These are phyloP conservation scores for Penicillium decumbens DNA, from an alignment of 2,329 filamentous ascomycete species.

Conservation along the genomic window DNA sequence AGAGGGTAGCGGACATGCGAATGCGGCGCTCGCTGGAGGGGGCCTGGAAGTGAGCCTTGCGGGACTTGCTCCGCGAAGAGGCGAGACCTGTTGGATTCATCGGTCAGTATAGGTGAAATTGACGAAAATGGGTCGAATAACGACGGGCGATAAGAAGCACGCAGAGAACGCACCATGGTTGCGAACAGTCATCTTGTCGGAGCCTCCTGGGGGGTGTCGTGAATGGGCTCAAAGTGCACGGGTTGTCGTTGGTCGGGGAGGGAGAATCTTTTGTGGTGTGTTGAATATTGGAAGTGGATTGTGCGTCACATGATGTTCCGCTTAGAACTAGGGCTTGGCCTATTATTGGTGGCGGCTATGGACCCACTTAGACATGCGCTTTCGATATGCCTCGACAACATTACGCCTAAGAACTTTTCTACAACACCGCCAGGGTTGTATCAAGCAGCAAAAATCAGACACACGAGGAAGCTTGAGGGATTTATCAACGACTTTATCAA, in stretches of 20 bases:
- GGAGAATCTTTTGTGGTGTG: conserved; percentile 19
- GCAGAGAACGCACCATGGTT: conserved; percentile 19
- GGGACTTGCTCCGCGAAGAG: conserved; percentile 54
- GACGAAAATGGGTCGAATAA: conserved; percentile 5
- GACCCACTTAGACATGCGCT: not conserved
- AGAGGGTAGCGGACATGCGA: conserved; percentile 94
- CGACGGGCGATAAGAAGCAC: conserved; percentile 3
- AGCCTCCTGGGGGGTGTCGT: conserved; percentile 20
- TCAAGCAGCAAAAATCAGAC: too few species aligned
- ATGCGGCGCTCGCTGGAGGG: conserved; percentile 89
- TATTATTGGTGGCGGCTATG: conserved; percentile 3
- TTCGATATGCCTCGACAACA: not conserved
- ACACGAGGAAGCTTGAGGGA: too few species aligned
- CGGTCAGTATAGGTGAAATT: conserved; percentile 1
- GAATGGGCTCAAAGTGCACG: conserved; percentile 21
- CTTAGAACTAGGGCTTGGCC: conserved; percentile 14
- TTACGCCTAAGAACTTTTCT: too few species aligned
- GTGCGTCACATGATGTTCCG: conserved; percentile 25
- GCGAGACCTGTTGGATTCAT: conserved; percentile 13
- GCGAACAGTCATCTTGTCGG: conserved; percentile 26
- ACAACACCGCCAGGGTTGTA: too few species aligned
- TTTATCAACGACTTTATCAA: too few species aligned
- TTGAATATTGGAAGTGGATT: conserved; percentile 24
- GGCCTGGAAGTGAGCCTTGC: conserved; percentile 96
- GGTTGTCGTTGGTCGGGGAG: conserved; percentile 26